Conservation (phyloP, 768 basidiomycete species). For the Hypholoma sublateritium region DNA sequence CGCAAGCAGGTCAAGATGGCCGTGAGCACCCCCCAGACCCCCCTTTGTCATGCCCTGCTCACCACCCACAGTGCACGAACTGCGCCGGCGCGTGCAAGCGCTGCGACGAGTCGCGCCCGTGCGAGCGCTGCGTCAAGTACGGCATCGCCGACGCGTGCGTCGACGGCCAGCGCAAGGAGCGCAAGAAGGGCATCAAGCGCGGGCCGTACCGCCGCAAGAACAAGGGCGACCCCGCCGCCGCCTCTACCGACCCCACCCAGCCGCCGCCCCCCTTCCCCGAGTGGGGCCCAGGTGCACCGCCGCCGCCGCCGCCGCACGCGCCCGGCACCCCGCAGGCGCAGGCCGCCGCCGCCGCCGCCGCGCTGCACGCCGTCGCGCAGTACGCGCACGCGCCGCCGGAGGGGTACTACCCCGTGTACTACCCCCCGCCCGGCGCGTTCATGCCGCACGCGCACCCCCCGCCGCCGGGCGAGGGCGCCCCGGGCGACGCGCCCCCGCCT, state of each 20-base stretch:
- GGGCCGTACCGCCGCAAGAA: slow-evolving; percentile 79
- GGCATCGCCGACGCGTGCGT: slow-evolving; percentile 75
- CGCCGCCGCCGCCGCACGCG: slow-evolving; percentile 25
- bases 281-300: slow-evolving; percentile 26
- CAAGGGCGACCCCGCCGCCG: slow-evolving; percentile 25
- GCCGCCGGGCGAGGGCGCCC: slow-evolving; percentile 30
- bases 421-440: slow-evolving; percentile 32
- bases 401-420: slow-evolving; percentile 41
- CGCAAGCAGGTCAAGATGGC: slow-evolving; percentile 90
- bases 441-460: no score
- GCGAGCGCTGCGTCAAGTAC: slow-evolving; percentile 88
- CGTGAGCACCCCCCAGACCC: slow-evolving; percentile 31
- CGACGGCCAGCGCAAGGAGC: slow-evolving; percentile 91
- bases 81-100: slow-evolving; percentile 89
- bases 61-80: slow-evolving; percentile 63
- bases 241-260: no score
- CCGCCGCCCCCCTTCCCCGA: slow-evolving; percentile 15
- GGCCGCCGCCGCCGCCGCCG: slow-evolving; percentile 24
- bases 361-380: slow-evolving; percentile 33
- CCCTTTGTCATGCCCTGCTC: background rate
- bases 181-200: slow-evolving; percentile 87
- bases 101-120: slow-evolving; percentile 86
- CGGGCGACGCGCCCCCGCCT: slow-evolving; percentile 25
- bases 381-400: slow-evolving; percentile 28
- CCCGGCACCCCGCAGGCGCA: slow-evolving; percentile 28